Base-by-base conservation (phyloP, 306 rosid species). In the Vicia villosa region DNA sequence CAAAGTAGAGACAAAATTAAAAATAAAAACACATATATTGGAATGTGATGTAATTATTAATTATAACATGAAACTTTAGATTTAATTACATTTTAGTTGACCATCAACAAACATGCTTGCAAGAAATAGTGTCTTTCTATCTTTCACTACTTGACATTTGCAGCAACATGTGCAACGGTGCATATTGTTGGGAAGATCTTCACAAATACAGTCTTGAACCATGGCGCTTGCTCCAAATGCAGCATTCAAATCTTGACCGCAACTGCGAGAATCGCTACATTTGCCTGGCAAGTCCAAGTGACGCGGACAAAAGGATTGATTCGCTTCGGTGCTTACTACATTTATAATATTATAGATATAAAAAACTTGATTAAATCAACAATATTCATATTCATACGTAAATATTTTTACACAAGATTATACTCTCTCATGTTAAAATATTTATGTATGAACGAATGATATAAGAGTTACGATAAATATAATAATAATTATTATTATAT, bases 111-210 rank as follows among this genome's bases (percentile, higher is more conserved):
- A 47, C 6, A 6, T 0, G 2, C 10, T 47, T 47, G 54, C 4
- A 15, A 15, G 22, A 16, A 47, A 47, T 2, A 6, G 17, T 2
- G 22, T 47, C 54, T 15, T 47, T 20, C 17, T 16, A 47, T 16
- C 11, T 15, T 47, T 47, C 19, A 8, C 21, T 7, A 3, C 8
- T 47, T 16, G 54, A 47, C 54, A 47, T 15, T 9, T 0, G 17
- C 54, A 47, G 17, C 54, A 47, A 47, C 54, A 47, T 47, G 54
- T 47, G 19, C 54, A 47, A 15, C 54, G 54, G 4, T 47, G 54
- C 54, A 5, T 15, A 16, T 47, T 47, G 3, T 47, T 7, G 10
- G 22, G 1, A 47, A 47, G 20, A 47, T 47, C 54, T 47, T 47
- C 22, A 47, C 54, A 47, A 16, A 3, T 47, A 47, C 54, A 47